These are phyloP conservation scores for Penicillium glabrum DNA, from an alignment of 2,329 filamentous ascomycete species.

Conservation along the genomic window DNA sequence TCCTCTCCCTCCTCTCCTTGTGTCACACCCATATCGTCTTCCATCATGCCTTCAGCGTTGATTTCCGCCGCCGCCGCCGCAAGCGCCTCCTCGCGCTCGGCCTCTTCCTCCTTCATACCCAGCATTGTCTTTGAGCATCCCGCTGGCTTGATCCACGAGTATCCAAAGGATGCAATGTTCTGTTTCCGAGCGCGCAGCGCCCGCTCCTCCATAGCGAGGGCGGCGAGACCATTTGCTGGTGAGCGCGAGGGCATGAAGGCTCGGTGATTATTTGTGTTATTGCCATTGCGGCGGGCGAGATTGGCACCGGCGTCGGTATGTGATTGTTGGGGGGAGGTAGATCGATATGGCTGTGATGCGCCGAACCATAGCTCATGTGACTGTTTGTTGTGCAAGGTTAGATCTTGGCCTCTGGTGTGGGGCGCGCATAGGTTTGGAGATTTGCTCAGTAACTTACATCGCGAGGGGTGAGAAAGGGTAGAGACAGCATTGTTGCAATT, in stretches of 20 bases:
- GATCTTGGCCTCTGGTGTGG: constrained; percentile 6
- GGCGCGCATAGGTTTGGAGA: neutral
- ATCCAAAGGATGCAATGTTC: constrained; percentile 84
- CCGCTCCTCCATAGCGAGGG: constrained; percentile 74
- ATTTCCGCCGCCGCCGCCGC: constrained; percentile 73
- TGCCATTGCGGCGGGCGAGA: constrained; percentile 31
- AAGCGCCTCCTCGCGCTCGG: constrained; percentile 83
- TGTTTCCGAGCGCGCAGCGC: constrained; percentile 72
- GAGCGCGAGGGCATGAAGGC: constrained; percentile 46
- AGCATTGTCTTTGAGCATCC: constrained; percentile 87
- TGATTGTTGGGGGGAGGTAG: constrained; percentile 31
- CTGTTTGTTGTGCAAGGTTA: constrained; percentile 42
- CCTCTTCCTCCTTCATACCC: constrained; percentile 83
- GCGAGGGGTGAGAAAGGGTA: constrained; percentile 68
- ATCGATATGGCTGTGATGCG: constrained; percentile 55
- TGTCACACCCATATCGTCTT: constrained; percentile 35
- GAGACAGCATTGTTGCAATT: constrained; percentile 52
- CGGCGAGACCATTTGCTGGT: constrained; percentile 64
- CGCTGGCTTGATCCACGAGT: constrained; percentile 84
- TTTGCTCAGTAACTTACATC: constrained; percentile 55
- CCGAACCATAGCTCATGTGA: constrained; percentile 74
- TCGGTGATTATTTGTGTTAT: constrained; percentile 22
- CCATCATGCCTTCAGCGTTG: constrained; percentile 41
- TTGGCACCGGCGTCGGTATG: constrained; percentile 25
- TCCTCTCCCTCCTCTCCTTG: constrained; percentile 33